Evolutionary conservation across 345 rosid species (phyloP), one percentile per base, ranked within the genome.

Genomic region (Triadica sebifera): DNA sequence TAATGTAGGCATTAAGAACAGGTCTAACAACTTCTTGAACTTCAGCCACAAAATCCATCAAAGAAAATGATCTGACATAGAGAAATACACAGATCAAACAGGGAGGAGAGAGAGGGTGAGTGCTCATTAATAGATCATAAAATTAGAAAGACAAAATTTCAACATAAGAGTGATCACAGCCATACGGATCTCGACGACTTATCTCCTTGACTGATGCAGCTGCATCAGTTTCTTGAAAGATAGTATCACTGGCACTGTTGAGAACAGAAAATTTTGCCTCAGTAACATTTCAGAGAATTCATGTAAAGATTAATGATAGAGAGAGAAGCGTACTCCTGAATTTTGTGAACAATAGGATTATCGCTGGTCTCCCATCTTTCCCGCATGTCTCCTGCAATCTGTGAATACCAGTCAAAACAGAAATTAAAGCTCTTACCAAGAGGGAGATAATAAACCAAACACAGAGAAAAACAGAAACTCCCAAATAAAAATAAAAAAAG

Each of bases 321-420:
- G 41, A 37, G 67, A 69, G 75, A 75, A 70, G 49, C 89, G 69
- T 89, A 96, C 97, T 96, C 98, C 79, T 93, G 99, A 81, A 96
- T 91, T 86, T 91, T 96, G 86, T 90, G 94, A 71, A 93, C 97
- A 74, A 96, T 84, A 47, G 97, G 97, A 80, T 67, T 89, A 80
- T 96, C 99, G 75, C 96, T 93, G 37, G 98, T 96, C 78, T 96
- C 99, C 99, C 98, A 93, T 86, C 85, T 89, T 83, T 96, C 99
- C 62, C 83, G 89, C 84, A 90, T 37, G 75, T 93, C 99, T 79
- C 93, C 99, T 38, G 96, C 97, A 78, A 96, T 84, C 99, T 93
- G 86, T 64, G 43, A 63, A 74, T 72, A 69, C 70, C 78, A 74
- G 49, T 46, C 75, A 78, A 85, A 51, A 25, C 8, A 4, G 50